These are phyloP conservation scores for Psophocarpus tetragonolobus DNA, from an alignment of 306 rosid genomes.

Conservation along the genomic window DNA sequence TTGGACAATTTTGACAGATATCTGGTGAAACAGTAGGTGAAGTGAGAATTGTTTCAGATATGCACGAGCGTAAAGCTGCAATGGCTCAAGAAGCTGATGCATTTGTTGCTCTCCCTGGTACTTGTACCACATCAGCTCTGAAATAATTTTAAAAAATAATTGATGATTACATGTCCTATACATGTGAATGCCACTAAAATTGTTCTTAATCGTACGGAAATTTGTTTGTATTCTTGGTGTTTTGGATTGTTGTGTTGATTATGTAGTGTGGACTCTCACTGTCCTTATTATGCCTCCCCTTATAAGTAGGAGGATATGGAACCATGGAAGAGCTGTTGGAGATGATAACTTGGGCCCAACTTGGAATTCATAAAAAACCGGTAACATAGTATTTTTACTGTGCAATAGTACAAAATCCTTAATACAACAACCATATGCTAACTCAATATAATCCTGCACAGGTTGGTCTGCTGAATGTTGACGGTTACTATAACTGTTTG, in stretches of 20 bases:
- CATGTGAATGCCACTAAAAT: slow-evolving; percentile 17
- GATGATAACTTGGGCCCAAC: slow-evolving; percentile 97
- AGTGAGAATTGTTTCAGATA: slow-evolving; percentile 82
- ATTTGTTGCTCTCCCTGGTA: slow-evolving; percentile 95
- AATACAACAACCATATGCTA: slow-evolving; percentile 1
- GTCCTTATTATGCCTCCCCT: background rate
- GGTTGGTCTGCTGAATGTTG: slow-evolving; percentile 94
- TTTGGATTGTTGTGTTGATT: background rate
- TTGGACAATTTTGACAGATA: slow-evolving; percentile 59
- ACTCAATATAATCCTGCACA: slow-evolving; percentile 40
- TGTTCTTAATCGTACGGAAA: background rate
- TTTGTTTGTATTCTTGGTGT: background rate
- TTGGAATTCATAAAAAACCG: slow-evolving; percentile 91
- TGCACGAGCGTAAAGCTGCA: slow-evolving; percentile 93
- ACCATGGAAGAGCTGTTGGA: slow-evolving; percentile 95
- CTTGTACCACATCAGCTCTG: slow-evolving; percentile 17
- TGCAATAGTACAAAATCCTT: slow-evolving; percentile 19
- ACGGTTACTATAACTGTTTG: slow-evolving; percentile 87
- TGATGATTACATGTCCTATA: background rate
- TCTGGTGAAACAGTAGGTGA: slow-evolving; percentile 90
- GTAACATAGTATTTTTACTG: slow-evolving; percentile 41
- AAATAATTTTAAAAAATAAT: slow-evolving; percentile 7
- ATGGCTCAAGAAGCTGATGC: slow-evolving; percentile 95
- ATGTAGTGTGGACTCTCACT: slow-evolving; percentile 1
- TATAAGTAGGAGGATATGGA: slow-evolving; percentile 85